Evolutionary conservation across 78 protist genomes (phyloP), one percentile per base, ranked within the genome.

Genomic region (Guillardia theta): DNA sequence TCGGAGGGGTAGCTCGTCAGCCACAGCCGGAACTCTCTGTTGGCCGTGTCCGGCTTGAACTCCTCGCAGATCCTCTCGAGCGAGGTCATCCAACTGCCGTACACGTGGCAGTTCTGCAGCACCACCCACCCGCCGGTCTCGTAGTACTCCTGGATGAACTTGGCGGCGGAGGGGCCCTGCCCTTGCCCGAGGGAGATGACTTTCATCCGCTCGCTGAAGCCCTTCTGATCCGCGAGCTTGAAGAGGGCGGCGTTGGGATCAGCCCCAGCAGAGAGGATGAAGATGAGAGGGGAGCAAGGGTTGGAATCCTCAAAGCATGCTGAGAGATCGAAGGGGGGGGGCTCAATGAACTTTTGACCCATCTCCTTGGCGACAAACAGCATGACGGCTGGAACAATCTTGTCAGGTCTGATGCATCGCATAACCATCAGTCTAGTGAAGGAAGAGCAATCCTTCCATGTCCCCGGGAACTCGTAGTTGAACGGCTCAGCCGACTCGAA

Each of bases 301-400:
- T 30, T 33, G 46, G 98, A 95, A 92, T 96, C 98, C 70, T n/a
- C 50, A 76, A 43, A 98, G 41, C 95, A 94, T 47, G 50, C 76
- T 37, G 94, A 95, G 33, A 97, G 95, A 92, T 98, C 97, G 88
- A 97, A 97, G 30, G 97, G 77, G 46, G 98, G 99, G n/a, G 99
- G 98, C 88, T 97, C 96, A 93, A 97, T 95, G 76, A 88, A 98
- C 46, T 37, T 0, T 21, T 83, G 70, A 39, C 97, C 98, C n/a
- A 97, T 48, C n/a, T 90, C 58, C 37, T 37, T 44, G 21, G 48
- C 70, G 47, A 97, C 95, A 77, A 88, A 97, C 41, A 24, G 46
- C 46, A 46, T 95, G 24, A 95, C 94, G 58, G 97, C 96, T 0
- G 96, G 93, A 27, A 95, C 92, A n/a, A 97, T 50, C 94, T 96